phyloP scores from a whole-genome alignment of 2,329 filamentous ascomycete species.

The Claviceps spartinae region DNA sequence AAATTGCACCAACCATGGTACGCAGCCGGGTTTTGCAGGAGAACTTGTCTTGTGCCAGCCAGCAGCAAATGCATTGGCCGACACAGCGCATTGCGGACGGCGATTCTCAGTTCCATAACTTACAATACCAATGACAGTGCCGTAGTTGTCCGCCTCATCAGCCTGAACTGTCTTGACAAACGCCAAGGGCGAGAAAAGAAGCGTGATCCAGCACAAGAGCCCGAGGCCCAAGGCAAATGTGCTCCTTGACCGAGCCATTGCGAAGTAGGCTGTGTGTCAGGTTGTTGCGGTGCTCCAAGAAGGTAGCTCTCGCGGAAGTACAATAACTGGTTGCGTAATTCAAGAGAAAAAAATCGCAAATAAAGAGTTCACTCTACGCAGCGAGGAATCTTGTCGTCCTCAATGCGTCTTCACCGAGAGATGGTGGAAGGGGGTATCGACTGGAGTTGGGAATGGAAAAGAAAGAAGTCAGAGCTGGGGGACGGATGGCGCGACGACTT shows the following conservation, averaged over 20 bases:
- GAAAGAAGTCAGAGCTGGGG: constrained; percentile 13
- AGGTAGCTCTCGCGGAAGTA: constrained; percentile 4
- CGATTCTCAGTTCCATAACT: constrained; percentile 16
- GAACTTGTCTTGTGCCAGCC: neutral
- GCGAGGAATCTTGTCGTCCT: constrained; percentile 15
- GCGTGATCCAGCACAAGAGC: constrained; percentile 80
- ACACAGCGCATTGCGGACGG: neutral
- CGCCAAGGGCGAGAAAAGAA: constrained; percentile 77
- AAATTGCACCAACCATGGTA: neutral
- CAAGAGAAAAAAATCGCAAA: constrained; percentile 12
- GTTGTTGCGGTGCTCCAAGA: constrained; percentile 8
- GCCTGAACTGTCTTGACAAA: constrained; percentile 67
- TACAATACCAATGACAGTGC: constrained; percentile 86
- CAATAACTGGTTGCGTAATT: constrained; percentile 10
- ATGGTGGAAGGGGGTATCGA: constrained; percentile 14
- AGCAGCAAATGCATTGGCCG: neutral
- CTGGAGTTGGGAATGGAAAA: constrained; percentile 11
- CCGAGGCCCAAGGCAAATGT: constrained; percentile 70
- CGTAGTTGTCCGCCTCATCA: constrained; percentile 64
- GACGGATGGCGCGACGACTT: constrained; percentile 18
- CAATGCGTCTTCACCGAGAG: constrained; percentile 16
- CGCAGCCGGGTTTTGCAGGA: neutral
- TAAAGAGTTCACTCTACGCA: constrained; percentile 12
- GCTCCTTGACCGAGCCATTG: constrained; percentile 47
- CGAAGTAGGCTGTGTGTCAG: constrained; percentile 12